A percentile compares a stretch with the other conserved stretches of the same genome.
These are phyloP conservation scores for Calonectria multiphialidica DNA, from an alignment of 2,329 filamentous ascomycete species.

Conservation along the genomic window DNA sequence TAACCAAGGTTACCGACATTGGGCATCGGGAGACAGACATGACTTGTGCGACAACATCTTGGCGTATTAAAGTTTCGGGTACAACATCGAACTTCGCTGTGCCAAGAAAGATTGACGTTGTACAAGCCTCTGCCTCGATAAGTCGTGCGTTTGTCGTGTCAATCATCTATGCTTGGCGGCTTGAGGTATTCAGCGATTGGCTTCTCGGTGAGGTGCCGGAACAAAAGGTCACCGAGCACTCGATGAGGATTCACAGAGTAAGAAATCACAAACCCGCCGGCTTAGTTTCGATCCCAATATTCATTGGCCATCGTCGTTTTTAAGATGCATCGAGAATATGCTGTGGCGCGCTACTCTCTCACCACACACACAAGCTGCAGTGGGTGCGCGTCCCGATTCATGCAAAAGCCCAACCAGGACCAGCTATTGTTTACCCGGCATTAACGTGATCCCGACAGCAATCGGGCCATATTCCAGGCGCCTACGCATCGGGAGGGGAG, in stretches of 20 bases:
- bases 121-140: neutral
- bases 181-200: neutral
- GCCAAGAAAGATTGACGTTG: neutral
- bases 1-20: neutral
- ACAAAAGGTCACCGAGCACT: neutral
- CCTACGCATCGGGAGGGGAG: neutral
- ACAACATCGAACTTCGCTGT: neutral
- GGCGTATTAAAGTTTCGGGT: slow-evolving; percentile 9
- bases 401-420: neutral
- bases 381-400: neutral
- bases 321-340: neutral
- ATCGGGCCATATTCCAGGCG: neutral
- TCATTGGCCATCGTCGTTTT: neutral
- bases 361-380: neutral
- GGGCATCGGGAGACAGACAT: neutral
- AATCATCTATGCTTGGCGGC: neutral
- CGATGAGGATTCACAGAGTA: neutral
- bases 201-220: neutral
- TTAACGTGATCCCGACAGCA: neutral
- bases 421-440: neutral
- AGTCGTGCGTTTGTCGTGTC: neutral
- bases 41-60: neutral
- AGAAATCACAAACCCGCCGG: neutral
- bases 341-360: neutral
- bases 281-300: neutral